These are phyloP conservation scores for Leishmania turanica DNA, from an alignment of 208 protist species.

Conservation along the genomic window DNA sequence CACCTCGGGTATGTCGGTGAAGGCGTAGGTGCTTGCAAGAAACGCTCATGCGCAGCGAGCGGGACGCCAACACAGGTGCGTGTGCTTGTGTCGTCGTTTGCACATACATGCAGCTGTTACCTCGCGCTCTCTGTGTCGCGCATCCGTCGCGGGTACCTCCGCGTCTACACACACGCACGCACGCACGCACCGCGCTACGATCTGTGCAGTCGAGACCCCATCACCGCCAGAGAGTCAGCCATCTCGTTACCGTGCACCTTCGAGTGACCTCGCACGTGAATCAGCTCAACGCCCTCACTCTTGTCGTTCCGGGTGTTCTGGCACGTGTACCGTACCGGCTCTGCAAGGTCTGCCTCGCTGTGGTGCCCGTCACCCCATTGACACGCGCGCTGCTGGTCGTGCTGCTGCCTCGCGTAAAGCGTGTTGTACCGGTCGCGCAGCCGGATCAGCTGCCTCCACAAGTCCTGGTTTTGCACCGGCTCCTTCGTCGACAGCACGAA, in stretches of 20 bases:
- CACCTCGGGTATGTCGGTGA: not conserved
- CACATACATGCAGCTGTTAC: not conserved
- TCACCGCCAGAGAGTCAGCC: slow-evolving; percentile 59
- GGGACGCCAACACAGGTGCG: not conserved
- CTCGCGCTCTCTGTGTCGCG: not conserved
- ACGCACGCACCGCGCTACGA: not conserved
- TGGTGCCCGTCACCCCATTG: slow-evolving; percentile 7
- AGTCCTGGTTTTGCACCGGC: slow-evolving; percentile 65
- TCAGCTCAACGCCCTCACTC: slow-evolving; percentile 46
- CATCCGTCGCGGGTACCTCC: not conserved
- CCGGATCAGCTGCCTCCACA: slow-evolving; percentile 58
- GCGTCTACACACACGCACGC: not conserved
- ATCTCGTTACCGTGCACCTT: slow-evolving; percentile 76
- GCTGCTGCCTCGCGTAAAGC: slow-evolving; percentile 44
- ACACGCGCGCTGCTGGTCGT: not conserved
- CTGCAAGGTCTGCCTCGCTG: not conserved
- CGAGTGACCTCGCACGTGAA: slow-evolving; percentile 75
- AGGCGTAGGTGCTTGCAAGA: not conserved
- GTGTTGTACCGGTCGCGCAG: slow-evolving; percentile 52
- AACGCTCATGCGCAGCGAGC: not conserved
- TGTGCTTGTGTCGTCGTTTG: not conserved
- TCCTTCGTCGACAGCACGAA: slow-evolving; percentile 50
- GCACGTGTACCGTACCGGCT: slow-evolving; percentile 16
- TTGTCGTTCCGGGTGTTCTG: slow-evolving; percentile 37
- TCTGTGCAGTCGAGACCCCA: slow-evolving; percentile 32